Base-by-base conservation (phyloP, 768 basidiomycete species). In the Naganishia antarctica region DNA sequence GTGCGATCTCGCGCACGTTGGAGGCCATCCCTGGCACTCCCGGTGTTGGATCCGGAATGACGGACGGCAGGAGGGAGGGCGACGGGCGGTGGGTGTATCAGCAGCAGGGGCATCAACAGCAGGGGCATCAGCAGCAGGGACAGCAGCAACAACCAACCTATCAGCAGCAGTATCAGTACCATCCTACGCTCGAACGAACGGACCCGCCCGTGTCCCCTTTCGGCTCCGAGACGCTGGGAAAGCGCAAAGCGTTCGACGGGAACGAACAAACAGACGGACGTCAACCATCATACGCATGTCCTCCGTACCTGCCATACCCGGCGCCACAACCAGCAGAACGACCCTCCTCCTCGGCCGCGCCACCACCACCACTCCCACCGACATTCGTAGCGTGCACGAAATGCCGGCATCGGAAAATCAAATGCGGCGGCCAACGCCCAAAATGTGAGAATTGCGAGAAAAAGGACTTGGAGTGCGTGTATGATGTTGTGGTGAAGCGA, bases 321-420 rank as follows among this genome's bases (percentile, higher is more conserved):
- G 11, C 50, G 31, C 31, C 50, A 32, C 50, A 26, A 34, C 50
- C 50, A 16, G n/a, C 50, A 18, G 1, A 12, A 32, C 50, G 29
- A 3, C 50, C 13, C 29, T 18, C 1, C 8, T 12, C 9, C 31
- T 12, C 18, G 6, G 21, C 31, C 25, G 29, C 31, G 21, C 32
- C 48, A 11, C 13, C 51, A n/a, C 16, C 31, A 28, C 50, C 40
- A 6, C 49, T 49, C 1, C 4, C 25, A 28, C 62, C 62, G 4
- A 51, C 45, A 16, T 65, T 65, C 41, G 64, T 65, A 3, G 64
- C 64, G 4, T 65, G 64, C 29, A 65, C 64, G 3, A 60, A 65
- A 51, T 65, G 64, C 37, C 68, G 68, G 21, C 44, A 49, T 25
- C 58, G 66, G 6, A 69, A 69, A 41, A 66, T 69, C 63, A 66